phyloP scores from a whole-genome alignment of 2,329 filamentous ascomycete species.

The Pestalotiopsis sp. region DNA sequence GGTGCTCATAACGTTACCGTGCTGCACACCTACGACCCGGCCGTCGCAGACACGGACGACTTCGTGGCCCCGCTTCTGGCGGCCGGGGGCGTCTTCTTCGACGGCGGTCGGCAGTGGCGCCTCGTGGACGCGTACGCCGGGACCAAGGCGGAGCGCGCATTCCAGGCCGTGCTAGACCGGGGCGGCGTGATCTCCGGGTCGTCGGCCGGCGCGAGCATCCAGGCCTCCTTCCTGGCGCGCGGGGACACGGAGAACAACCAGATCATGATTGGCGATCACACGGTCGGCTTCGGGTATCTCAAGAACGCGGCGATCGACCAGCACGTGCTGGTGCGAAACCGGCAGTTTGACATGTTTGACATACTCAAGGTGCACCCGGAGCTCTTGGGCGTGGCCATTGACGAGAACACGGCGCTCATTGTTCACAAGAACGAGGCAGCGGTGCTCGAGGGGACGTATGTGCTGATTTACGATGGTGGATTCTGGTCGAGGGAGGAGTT shows the following conservation, averaged over 20 bases:
- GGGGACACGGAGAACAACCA: conserved; percentile 34
- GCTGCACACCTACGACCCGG: conserved; percentile 33
- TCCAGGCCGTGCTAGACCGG: conserved; percentile 29
- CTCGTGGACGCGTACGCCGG: conserved; percentile 36
- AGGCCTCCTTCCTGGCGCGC: conserved; percentile 33
- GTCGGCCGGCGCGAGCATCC: conserved; percentile 34
- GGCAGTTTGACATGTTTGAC: conserved; percentile 37
- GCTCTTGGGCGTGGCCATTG: conserved; percentile 31
- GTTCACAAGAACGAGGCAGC: conserved; percentile 29
- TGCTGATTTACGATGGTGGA: conserved; percentile 31
- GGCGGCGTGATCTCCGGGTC: conserved; percentile 31
- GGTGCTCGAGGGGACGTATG: conserved; percentile 32
- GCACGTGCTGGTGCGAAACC: conserved; percentile 33
- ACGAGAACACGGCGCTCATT: conserved; percentile 35
- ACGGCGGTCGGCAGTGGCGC: conserved; percentile 34
- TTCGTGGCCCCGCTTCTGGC: conserved; percentile 29
- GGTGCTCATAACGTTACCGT: conserved; percentile 32
- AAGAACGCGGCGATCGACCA: conserved; percentile 32
- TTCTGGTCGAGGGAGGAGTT: conserved; percentile 34
- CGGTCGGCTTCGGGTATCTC: conserved; percentile 33
- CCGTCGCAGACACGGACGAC: conserved; percentile 31
- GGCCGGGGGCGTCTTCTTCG: conserved; percentile 32
- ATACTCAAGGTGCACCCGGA: conserved; percentile 32
- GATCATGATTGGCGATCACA: conserved; percentile 33
- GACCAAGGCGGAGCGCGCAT: conserved; percentile 29